A percentile compares a stretch with the other conserved stretches of the same genome.
Evolutionary conservation across 129 eudicot genomes (phyloP).

Genomic region (Flaveria ramosissima): DNA sequence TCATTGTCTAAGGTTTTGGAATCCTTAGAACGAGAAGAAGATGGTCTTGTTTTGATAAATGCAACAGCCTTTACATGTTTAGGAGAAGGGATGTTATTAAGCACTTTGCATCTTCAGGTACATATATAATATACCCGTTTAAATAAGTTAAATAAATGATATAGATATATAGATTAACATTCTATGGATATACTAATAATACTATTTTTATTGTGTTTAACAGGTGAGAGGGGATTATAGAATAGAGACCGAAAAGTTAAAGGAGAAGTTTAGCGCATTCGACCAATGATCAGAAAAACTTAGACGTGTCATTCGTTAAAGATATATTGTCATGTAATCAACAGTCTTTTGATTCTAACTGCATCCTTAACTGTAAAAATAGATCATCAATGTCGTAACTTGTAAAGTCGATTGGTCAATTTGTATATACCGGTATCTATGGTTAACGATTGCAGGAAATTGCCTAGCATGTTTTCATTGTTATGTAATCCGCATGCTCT

Average conservation of each 20-base stretch:
- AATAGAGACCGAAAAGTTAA: slow-evolving; percentile 41
- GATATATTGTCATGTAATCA: too few species aligned
- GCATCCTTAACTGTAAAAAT: too few species aligned
- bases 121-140: neutral
- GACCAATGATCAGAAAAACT: slow-evolving; percentile 12
- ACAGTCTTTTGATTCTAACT: too few species aligned
- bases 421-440: neutral
- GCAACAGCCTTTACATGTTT: slow-evolving; percentile 31
- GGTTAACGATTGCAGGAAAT: neutral
- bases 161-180: neutral
- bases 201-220: neutral
- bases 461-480: neutral
- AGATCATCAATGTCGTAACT: neutral
- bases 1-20: slow-evolving; percentile 29
- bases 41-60: slow-evolving; percentile 42
- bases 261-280: slow-evolving; percentile 38
- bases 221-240: slow-evolving; percentile 43
- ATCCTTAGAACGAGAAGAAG: slow-evolving; percentile 36
- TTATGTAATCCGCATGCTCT: neutral
- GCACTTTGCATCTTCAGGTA: slow-evolving; percentile 54
- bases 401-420: neutral
- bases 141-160: neutral
- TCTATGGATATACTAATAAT: neutral
- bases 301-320: neutral
- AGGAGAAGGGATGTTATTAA: slow-evolving; percentile 39